Evolutionary conservation across 371 early-diverging fungal genomes (phyloP), one percentile per base, ranked within the genome.

Genomic region (Rhizopus arrhizus): DNA sequence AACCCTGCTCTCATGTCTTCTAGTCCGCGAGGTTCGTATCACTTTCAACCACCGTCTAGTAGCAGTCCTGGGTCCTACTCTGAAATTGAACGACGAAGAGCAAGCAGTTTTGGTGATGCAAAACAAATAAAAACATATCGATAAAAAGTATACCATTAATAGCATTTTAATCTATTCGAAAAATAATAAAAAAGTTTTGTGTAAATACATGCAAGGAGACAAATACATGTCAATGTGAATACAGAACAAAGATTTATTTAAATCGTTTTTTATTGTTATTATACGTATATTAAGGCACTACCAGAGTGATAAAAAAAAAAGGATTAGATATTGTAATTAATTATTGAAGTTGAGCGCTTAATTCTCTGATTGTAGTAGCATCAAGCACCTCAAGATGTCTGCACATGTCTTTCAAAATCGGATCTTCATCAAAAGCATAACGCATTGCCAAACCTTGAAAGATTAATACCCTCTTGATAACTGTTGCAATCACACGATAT

Each of bases 401-500:
- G 51, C 81, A 81, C 29, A 53, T 68, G 0, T 74, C 64, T 55
- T 74, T 72, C 28, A 86, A 56, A 5, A 73, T 69, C 2, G 63
- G 53, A 35, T 85, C 80, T 31, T 73, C 69, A 0, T 73, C 73
- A 70, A 85, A 86, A 2, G 82, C 77, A 52, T 86, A 88, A 7
- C 84, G 71, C 36, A 69, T 72, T 1, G 87, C 82, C 57, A 88
- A 65, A 16, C 76, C 74, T 58, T 84, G 85, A 54, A 86, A 87
- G 1, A 83, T 79, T 32, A 86, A 64, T 32, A 89, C 77, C 2
- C 86, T 75, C 58, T 85, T 85, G 61, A 87, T 82, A 12, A 87
- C 83, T 33, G 81, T 85, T 8, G 89, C 87, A 9, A 81, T 82
- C 7, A 80, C 85, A 11, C 87, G 80, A 45, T 85, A 81, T 51